phyloP scores from a whole-genome alignment of 2,329 filamentous ascomycete genomes.

The Fusarium sp. region DNA sequence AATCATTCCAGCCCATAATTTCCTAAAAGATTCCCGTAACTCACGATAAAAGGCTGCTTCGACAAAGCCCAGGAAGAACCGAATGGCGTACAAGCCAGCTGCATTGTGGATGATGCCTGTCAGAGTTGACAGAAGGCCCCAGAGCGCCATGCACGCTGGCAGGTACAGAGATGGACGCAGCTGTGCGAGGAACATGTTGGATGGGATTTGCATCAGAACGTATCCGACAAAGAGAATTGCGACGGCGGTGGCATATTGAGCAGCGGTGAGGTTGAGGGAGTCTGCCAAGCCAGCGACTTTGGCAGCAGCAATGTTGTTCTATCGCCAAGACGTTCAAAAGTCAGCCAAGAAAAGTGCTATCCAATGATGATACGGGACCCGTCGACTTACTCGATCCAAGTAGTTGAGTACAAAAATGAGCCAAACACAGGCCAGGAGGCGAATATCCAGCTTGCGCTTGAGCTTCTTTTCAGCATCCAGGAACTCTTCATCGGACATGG shows the following conservation, averaged over 20 bases:
- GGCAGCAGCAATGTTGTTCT: constrained; percentile 22
- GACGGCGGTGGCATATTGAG: constrained; percentile 47
- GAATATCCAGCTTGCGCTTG: constrained; percentile 20
- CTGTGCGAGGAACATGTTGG: constrained; percentile 48
- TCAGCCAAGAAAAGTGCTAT: background rate
- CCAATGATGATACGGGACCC: background rate
- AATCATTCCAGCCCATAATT: background rate
- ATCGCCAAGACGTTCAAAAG: background rate
- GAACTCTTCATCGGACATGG: constrained; percentile 24
- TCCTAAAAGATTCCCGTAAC: background rate
- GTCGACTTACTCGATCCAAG: constrained; percentile 8
- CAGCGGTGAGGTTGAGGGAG: constrained; percentile 3
- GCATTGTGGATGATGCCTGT: constrained; percentile 2
- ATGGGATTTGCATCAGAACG: constrained; percentile 52
- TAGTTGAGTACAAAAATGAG: constrained; percentile 23
- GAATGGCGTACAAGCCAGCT: background rate
- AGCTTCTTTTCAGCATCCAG: constrained; percentile 18
- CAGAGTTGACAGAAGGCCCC: constrained; percentile 38
- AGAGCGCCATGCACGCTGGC: constrained; percentile 20
- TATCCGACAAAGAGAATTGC: constrained; percentile 39
- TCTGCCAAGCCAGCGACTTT: constrained; percentile 15
- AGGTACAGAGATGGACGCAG: constrained; percentile 10
- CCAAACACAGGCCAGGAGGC: constrained; percentile 14
- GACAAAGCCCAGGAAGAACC: constrained; percentile 3
- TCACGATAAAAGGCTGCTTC: constrained; percentile 9